Percentiles rank a stretch among this genome's conserved stretches.
phyloP scores from a whole-genome alignment of 768 basidiomycete genomes.

The Boletus rubroflammeus region DNA sequence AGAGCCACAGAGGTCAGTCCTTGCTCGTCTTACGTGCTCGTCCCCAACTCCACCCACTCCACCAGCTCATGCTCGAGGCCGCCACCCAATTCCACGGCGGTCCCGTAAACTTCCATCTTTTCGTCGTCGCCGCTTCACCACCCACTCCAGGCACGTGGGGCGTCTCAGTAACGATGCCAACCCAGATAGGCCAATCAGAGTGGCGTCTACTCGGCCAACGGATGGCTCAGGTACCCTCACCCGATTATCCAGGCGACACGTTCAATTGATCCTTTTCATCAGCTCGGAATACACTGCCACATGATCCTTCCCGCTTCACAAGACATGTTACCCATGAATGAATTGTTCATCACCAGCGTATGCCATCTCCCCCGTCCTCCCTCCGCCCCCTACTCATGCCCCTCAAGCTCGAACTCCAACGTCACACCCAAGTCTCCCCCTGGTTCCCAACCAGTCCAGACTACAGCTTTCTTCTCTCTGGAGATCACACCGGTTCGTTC shows the following conservation, averaged over 20 bases:
- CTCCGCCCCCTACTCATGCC: not conserved
- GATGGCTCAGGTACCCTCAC: slow-evolving; percentile 41
- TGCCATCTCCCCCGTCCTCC: not conserved
- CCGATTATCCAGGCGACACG: not conserved
- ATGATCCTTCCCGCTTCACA: slow-evolving; percentile 48
- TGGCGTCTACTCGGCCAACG: slow-evolving; percentile 43
- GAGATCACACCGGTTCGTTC: slow-evolving; percentile 25
- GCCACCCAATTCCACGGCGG: slow-evolving; percentile 30
- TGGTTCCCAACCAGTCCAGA: slow-evolving; percentile 42
- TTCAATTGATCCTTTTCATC: slow-evolving; percentile 20
- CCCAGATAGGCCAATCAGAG: slow-evolving; percentile 33
- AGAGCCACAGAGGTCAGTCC: slow-evolving; percentile 43
- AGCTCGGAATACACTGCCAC: slow-evolving; percentile 58
- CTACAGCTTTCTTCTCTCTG: slow-evolving; percentile 43
- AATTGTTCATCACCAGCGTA: slow-evolving; percentile 49
- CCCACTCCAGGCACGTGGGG: slow-evolving; percentile 35
- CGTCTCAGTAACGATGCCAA: slow-evolving; percentile 22
- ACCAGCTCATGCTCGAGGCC: slow-evolving; percentile 28
- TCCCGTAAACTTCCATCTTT: slow-evolving; percentile 44
- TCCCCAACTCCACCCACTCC: not conserved
- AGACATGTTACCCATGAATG: slow-evolving; percentile 43
- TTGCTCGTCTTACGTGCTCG: not conserved
- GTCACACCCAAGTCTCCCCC: slow-evolving; percentile 24
- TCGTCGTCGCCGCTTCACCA: slow-evolving; percentile 51
- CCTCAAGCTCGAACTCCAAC: slow-evolving; percentile 24